Conservation (phyloP, 257 asterid genomes). For the Scutellaria barbata region DNA sequence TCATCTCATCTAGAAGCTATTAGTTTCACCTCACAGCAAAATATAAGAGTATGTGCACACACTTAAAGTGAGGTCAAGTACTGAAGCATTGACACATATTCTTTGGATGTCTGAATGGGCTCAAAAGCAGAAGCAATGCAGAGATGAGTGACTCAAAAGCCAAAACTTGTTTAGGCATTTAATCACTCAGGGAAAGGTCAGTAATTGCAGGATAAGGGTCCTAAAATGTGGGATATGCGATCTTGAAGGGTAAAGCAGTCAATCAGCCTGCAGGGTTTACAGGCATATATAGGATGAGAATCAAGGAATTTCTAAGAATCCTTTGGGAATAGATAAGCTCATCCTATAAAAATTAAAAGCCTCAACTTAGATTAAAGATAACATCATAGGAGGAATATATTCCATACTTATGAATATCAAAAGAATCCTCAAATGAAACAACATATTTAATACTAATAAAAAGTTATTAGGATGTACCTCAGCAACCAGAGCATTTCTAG, state of each 20-base stretch:
- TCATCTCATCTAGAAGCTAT: not conserved
- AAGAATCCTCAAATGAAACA: not conserved
- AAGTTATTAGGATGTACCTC: constrained; percentile 59
- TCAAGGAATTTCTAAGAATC: not conserved
- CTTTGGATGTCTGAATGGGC: not conserved
- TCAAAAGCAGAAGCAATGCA: not conserved
- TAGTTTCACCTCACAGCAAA: not conserved
- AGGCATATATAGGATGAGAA: constrained; percentile 17
- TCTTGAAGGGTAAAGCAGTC: not conserved
- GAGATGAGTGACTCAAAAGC: not conserved
- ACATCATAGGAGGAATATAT: too few species aligned
- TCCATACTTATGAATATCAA: not conserved
- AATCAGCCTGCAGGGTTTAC: not conserved
- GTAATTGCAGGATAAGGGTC: not conserved
- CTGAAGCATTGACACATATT: not conserved
- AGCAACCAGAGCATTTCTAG: constrained; percentile 89
- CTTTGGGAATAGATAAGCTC: not conserved
- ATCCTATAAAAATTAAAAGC: not conserved
- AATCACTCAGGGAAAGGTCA: not conserved
- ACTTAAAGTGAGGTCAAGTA: not conserved
- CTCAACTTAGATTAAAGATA: not conserved
- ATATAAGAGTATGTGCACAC: not conserved
- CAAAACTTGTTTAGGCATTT: not conserved
- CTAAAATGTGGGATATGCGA: not conserved
- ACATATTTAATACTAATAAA: not conserved